Evolutionary conservation across 2,329 filamentous ascomycete species (phyloP).

Genomic region (Furcasterigmium furcatum): DNA sequence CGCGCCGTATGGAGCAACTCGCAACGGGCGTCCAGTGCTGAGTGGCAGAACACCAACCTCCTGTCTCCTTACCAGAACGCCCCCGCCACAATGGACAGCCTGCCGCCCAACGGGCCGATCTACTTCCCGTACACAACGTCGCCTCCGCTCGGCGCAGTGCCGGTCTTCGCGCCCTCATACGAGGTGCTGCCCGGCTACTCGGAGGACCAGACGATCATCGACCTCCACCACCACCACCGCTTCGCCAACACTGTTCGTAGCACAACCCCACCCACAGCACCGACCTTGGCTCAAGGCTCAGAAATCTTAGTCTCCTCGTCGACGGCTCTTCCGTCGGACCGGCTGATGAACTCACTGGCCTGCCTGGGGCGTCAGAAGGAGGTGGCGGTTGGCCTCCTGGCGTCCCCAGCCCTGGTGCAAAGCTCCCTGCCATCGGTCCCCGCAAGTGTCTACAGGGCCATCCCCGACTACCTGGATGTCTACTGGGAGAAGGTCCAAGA

Average conservation of each 20-base stretch:
- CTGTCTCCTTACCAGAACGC: constrained; percentile 20
- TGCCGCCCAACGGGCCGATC: constrained; percentile 17
- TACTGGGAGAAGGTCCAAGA: constrained; percentile 52
- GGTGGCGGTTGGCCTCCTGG: constrained; percentile 31
- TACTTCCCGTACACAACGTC: constrained; percentile 24
- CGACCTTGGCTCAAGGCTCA: constrained; percentile 40
- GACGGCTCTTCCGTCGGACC: constrained; percentile 30
- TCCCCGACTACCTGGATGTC: constrained; percentile 47
- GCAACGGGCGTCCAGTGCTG: constrained; percentile 17
- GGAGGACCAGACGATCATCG: constrained; percentile 30
- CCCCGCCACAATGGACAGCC: constrained; percentile 17
- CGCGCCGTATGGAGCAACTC: constrained; percentile 7
- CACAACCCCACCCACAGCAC: constrained; percentile 41
- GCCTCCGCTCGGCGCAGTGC: constrained; percentile 18
- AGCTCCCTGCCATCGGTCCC: constrained; percentile 27
- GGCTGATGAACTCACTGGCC: constrained; percentile 28
- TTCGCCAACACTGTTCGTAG: constrained; percentile 43
- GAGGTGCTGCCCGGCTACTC: constrained; percentile 31
- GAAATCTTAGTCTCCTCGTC: constrained; percentile 46
- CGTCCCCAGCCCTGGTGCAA: constrained; percentile 30
- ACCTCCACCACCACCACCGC: constrained; percentile 28
- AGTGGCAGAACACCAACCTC: constrained; percentile 24
- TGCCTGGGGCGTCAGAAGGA: constrained; percentile 37
- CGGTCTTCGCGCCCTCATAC: constrained; percentile 28
- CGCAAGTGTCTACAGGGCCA: constrained; percentile 30